A percentile compares a stretch with the other conserved stretches of the same genome.
Evolutionary conservation across 2,329 filamentous ascomycete species (phyloP).

Genomic region (Alternaria metachromatica): DNA sequence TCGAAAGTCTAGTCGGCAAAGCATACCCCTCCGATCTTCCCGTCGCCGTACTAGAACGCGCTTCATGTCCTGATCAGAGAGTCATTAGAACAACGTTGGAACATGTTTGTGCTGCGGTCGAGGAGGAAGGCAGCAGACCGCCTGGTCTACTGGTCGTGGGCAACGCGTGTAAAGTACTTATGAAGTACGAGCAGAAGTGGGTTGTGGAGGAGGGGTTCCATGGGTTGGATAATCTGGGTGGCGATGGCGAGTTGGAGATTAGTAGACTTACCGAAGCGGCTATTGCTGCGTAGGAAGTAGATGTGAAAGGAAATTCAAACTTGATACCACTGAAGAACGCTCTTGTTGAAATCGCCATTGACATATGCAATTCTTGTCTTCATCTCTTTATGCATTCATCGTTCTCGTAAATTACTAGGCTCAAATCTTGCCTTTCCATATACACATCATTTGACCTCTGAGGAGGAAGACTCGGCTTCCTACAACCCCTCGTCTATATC

Average conservation of each 20-base stretch:
- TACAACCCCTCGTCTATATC: background rate
- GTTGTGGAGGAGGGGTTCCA: constrained; percentile 85
- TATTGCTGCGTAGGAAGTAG: constrained; percentile 6
- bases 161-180: constrained; percentile 78
- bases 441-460: background rate
- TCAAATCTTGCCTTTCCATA: background rate
- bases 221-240: constrained; percentile 64
- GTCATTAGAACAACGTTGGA: constrained; percentile 87
- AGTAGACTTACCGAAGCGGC: constrained; percentile 19
- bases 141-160: constrained; percentile 90
- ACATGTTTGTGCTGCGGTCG: constrained; percentile 80
- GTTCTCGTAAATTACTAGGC: background rate
- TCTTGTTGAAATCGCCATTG: background rate
- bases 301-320: background rate
- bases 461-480: background rate
- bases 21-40: constrained; percentile 79
- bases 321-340: background rate
- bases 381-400: background rate
- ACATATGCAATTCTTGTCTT: background rate
- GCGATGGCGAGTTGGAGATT: constrained; percentile 31
- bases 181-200: constrained; percentile 71
- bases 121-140: constrained; percentile 86
- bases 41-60: constrained; percentile 91
- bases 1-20: constrained; percentile 66
- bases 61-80: constrained; percentile 91